phyloP scores from a whole-genome alignment of 2,329 filamentous ascomycete genomes.

The Macrophomina tecta region DNA sequence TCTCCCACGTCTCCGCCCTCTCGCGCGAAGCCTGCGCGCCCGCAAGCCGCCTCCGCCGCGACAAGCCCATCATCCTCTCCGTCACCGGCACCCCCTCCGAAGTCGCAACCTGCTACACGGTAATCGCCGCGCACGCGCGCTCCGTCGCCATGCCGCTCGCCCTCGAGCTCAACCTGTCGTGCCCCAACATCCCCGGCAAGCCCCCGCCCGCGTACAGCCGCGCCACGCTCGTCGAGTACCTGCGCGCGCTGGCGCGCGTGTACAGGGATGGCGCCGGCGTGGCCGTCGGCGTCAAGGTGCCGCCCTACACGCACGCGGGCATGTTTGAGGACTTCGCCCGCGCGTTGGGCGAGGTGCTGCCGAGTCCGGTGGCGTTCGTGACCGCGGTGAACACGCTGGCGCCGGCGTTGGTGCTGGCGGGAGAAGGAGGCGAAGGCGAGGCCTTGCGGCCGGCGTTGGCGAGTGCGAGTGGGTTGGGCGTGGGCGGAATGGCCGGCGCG shows the following conservation, averaged over 20 bases:
- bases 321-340: constrained; percentile 66
- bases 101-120: constrained; percentile 61
- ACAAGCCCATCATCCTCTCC: constrained; percentile 71
- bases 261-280: background rate
- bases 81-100: constrained; percentile 70
- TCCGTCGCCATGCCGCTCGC: constrained; percentile 58
- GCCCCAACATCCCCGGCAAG: constrained; percentile 73
- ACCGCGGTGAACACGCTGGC: constrained; percentile 79
- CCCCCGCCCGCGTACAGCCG: constrained; percentile 74
- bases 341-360: constrained; percentile 52
- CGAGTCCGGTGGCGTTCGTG: constrained; percentile 66
- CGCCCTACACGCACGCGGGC: constrained; percentile 74
- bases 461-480: constrained; percentile 60
- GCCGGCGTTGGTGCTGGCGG: constrained; percentile 64
- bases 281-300: constrained; percentile 71
- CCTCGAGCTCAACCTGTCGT: constrained; percentile 79
- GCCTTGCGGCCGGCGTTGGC: constrained; percentile 44
- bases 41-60: constrained; percentile 17
- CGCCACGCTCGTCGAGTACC: constrained; percentile 59
- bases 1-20: constrained; percentile 59
- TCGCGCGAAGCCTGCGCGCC: constrained; percentile 44
- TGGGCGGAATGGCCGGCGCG: constrained; percentile 75
- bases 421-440: background rate
- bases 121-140: constrained; percentile 49
- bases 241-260: constrained; percentile 53